Conservation (phyloP, 768 basidiomycete species). For the Podaxis sp. region DNA sequence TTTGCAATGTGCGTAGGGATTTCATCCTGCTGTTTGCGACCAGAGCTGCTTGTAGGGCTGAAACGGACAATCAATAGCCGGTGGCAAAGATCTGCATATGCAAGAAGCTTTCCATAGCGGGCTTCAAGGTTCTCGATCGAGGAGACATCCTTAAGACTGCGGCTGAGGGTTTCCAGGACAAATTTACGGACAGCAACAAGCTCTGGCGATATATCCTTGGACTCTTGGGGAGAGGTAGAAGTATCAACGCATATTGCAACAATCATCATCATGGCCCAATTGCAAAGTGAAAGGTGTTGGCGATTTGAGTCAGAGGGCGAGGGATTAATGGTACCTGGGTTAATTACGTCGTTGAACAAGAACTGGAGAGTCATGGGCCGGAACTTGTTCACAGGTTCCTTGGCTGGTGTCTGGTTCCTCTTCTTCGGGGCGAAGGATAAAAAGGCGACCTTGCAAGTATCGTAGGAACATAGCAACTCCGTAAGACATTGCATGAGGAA, state of each 20-base stretch:
- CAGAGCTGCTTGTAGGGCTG: conserved; percentile 44
- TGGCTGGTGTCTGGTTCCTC: conserved; percentile 57
- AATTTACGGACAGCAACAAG: conserved; percentile 90
- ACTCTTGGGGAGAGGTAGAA: conserved; percentile 51
- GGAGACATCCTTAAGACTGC: conserved; percentile 79
- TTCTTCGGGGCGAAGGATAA: conserved; percentile 76
- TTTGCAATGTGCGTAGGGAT: conserved; percentile 92
- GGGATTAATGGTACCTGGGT: conserved; percentile 71
- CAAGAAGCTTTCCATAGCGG: conserved; percentile 86
- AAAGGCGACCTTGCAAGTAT: conserved; percentile 86
- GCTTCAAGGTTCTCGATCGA: conserved; percentile 60
- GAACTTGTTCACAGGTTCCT: conserved; percentile 61
- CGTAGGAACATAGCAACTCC: conserved; percentile 92
- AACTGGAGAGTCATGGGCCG: conserved; percentile 73
- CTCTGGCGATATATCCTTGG: conserved; percentile 77
- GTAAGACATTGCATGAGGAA: conserved; percentile 92
- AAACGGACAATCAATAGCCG: conserved; percentile 82
- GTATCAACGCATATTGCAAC: conserved; percentile 94
- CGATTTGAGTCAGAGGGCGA: conserved; percentile 55
- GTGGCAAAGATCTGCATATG: conserved; percentile 84
- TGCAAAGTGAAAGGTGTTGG: conserved; percentile 63
- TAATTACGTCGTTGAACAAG: conserved; percentile 79
- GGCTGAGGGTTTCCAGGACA: conserved; percentile 86
- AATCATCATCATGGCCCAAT: conserved; percentile 87
- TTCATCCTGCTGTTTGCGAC: conserved; percentile 61